Conservation (phyloP, 2,329 filamentous ascomycete genomes). For the Cordyceps javanica region DNA sequence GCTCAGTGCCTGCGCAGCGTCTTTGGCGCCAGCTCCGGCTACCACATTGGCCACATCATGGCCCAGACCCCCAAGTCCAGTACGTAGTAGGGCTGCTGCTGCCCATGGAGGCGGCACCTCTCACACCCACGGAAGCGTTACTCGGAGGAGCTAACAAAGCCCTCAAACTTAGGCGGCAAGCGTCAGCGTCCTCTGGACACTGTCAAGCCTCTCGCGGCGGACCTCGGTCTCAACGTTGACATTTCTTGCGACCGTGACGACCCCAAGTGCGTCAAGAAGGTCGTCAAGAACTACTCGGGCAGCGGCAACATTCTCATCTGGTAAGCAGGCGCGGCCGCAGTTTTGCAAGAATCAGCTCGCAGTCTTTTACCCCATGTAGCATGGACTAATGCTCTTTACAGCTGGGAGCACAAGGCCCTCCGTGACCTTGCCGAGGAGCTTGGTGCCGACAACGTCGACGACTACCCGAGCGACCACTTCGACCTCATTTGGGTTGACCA, state of each 20-base stretch:
- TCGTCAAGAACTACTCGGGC: slow-evolving; percentile 40
- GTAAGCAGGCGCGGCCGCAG: slow-evolving; percentile 21
- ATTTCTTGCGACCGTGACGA: slow-evolving; percentile 51
- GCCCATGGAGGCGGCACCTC: too few relatives aligned
- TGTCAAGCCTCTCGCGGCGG: slow-evolving; percentile 47
- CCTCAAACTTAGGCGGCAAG: slow-evolving; percentile 34
- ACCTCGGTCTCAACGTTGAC: slow-evolving; percentile 50
- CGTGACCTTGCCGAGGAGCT: slow-evolving; percentile 45
- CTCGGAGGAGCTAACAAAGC: background rate
- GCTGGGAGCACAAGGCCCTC: slow-evolving; percentile 53
- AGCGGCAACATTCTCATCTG: slow-evolving; percentile 53
- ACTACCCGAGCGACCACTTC: slow-evolving; percentile 45
- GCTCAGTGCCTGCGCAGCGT: slow-evolving; percentile 53
- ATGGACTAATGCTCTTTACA: slow-evolving; percentile 15
- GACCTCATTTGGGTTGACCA: slow-evolving; percentile 54
- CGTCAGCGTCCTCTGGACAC: slow-evolving; percentile 50
- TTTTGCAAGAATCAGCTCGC: too few relatives aligned
- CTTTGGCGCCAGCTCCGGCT: slow-evolving; percentile 45
- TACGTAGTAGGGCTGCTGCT: slow-evolving; percentile 19
- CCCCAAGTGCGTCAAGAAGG: slow-evolving; percentile 44
- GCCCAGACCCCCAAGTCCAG: slow-evolving; percentile 46
- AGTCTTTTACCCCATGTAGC: too few relatives aligned
- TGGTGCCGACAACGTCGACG: slow-evolving; percentile 42
- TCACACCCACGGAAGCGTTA: too few relatives aligned
- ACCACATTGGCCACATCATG: slow-evolving; percentile 54